Base-by-base conservation (phyloP, 2,329 filamentous ascomycete genomes). In the Trichoderma sp. region DNA sequence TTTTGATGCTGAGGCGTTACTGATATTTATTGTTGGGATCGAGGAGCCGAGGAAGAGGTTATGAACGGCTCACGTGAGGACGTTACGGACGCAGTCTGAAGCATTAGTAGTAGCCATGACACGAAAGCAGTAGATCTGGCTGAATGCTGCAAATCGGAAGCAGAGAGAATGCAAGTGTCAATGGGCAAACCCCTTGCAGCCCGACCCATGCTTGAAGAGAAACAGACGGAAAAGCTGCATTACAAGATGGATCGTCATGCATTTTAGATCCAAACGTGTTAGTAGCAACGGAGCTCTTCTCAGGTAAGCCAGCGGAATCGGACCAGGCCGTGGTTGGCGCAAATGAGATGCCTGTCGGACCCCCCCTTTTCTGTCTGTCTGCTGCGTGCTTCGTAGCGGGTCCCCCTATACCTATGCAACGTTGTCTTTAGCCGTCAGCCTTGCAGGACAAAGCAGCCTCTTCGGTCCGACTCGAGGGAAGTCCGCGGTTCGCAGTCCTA, bases 401-500 rank as follows among this genome's bases (percentile, higher is more conserved):
- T 14, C 34, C 59, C 50, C 59, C 59, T 63, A 52, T 62, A n/a
- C n/a, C n/a, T n/a, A 57, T 65, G 63, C 63, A 65, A 62, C 56
- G 63, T 65, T 61, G 47, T 43, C 47, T 52, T 21, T 65, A 48
- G 41, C 26, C 24, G 19, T 61, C 63, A 65, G 63, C 63, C 64
- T 66, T 64, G 64, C 52, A 66, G 44, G 39, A 64, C 34, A 64
- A 55, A 39, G 50, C 44, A 67, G 72, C 72, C 72, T 71, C 69
- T 73, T 73, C 72, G 72, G 72, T 61, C 72, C 72, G 72, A 73
- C 57, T 39, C 34, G 10, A 39, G 3, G 34, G 34, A 39, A 39
- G 34, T 10, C 34, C 34, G 34, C 34, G 14, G 2, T 39, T 14
- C 5, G 34, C 34, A 39, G 34, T 39, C 34, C 10, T 39, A 9